Conservation (phyloP, 331 rosid species). For the Malus hybrid region DNA sequence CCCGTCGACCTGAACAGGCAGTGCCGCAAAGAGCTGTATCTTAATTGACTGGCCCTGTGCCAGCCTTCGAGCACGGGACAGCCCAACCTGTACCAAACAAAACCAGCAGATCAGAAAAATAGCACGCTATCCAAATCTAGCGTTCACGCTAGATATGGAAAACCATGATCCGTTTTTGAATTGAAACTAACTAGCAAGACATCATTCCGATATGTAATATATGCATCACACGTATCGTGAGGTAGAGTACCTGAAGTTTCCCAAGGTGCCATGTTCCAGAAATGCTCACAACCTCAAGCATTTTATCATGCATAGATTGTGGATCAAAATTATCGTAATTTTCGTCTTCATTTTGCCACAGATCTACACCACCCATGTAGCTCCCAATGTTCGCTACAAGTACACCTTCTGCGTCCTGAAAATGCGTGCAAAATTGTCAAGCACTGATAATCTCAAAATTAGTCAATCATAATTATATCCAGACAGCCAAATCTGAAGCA, state of each 20-base stretch:
- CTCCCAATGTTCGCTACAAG: conserved; percentile 99
- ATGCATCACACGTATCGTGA: background rate
- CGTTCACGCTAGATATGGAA: conserved; percentile 1
- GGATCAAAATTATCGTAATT: conserved; percentile 86
- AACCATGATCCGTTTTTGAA: background rate
- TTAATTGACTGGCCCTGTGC: conserved; percentile 94
- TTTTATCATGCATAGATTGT: conserved; percentile 96
- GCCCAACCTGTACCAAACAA: conserved; percentile 70
- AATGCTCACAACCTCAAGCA: conserved; percentile 95
- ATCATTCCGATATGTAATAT: background rate
- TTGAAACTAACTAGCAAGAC: background rate
- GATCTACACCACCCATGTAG: conserved; percentile 99
- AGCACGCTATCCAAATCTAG: conserved; percentile 1
- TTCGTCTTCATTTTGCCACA: conserved; percentile 99
- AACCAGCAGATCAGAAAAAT: conserved; percentile 19
- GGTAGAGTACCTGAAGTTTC: conserved; percentile 68
- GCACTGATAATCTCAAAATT: background rate
- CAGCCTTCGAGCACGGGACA: conserved; percentile 95
- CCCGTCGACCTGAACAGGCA: conserved; percentile 98
- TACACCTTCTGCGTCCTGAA: conserved; percentile 99
- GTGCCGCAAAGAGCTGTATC: conserved; percentile 62
- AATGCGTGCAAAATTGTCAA: background rate
- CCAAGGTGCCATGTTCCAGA: conserved; percentile 99
- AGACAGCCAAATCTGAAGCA: background rate
- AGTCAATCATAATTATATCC: background rate